Evolutionary conservation across 2,329 filamentous ascomycete species (phyloP), one percentile per base, ranked within the genome.

Genomic region (Monilinia fructigena): DNA sequence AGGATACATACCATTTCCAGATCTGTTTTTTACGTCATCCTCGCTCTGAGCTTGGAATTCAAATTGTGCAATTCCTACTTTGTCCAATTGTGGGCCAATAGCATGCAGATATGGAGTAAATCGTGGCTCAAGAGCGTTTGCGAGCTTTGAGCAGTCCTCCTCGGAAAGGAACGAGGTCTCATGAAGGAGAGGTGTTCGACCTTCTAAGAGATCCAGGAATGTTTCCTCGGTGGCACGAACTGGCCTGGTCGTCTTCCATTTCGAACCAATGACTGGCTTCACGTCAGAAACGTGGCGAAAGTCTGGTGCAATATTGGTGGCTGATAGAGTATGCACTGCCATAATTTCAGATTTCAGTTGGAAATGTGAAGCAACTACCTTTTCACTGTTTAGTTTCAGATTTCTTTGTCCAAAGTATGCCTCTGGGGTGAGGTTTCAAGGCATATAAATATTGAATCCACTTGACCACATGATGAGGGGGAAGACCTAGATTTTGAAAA

Each of bases 61-160:
- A 31, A 63, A 63, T 14, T 63, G 61, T 16, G 61, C 61, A 47
- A 63, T n/a, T 11, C 61, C 61, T 8, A 63, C 61, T 63, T 63
- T 63, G 4, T 23, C 38, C n/a, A 63, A 23, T 20, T 53, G 23
- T 12, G 61, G 61, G 6, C 61, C 61, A 35, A 35, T 63, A 16
- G 61, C 61, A 63, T 63, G 61, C 3, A 63, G 23, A 63, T 63
- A 63, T 3, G 61, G 50, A 6, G 47, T 63, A 20, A 63, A 38
- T 31, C 50, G 40, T 54, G 61, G 61, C 23, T 55, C 48, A 14
- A 63, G 14, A 31, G 35, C 38, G 1, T 28, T 31, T 2, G 38
- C 35, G 11, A 63, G 48, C 26, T 42, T 54, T 31, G 35, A 42
- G 12, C 61, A 42, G 2, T 55, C 23, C 7, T 35, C 61, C 38